A percentile compares a stretch with the other conserved stretches of the same genome.
Evolutionary conservation across 176 grass and related monocot genomes (phyloP).

Genomic region (Eleusine coracana): DNA sequence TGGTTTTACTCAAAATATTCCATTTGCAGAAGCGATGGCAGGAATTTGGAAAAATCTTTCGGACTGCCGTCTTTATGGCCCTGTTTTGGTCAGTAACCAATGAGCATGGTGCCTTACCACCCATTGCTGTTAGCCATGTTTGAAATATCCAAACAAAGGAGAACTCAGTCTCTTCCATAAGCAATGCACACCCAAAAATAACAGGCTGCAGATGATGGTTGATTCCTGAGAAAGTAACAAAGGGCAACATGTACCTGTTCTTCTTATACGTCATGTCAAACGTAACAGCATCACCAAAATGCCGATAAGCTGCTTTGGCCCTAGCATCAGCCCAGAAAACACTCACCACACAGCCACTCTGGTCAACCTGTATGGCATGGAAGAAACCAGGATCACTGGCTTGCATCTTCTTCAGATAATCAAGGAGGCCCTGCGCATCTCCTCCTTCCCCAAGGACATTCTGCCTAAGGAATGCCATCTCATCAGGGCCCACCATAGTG

Average conservation of each 20-base stretch:
- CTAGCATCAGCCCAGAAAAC: constrained; percentile 84
- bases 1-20: constrained; percentile 79
- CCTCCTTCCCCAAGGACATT: constrained; percentile 73
- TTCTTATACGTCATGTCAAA: constrained; percentile 93
- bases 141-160: constrained; percentile 91
- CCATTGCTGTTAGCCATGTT: constrained; percentile 86
- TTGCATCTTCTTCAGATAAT: constrained; percentile 79
- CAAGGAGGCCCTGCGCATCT: constrained; percentile 66
- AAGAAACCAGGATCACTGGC: constrained; percentile 67
- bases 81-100: constrained; percentile 81
- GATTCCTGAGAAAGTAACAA: constrained; percentile 80
- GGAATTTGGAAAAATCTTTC: constrained; percentile 73
- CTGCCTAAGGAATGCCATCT: constrained; percentile 53
- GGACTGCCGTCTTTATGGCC: constrained; percentile 70
- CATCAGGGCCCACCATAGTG: constrained; percentile 49
- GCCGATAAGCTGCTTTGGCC: constrained; percentile 59
- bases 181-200: constrained; percentile 80
- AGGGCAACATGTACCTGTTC: constrained; percentile 90
- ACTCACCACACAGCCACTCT: constrained; percentile 74
- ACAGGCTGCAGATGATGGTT: constrained; percentile 91
- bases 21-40: constrained; percentile 88
- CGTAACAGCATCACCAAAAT: constrained; percentile 81
- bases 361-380: constrained; percentile 87
- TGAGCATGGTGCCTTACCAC: constrained; percentile 58
- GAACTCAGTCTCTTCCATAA: constrained; percentile 79